Conservation (phyloP, 768 basidiomycete species). For the Mrakia hoshinonis region DNA sequence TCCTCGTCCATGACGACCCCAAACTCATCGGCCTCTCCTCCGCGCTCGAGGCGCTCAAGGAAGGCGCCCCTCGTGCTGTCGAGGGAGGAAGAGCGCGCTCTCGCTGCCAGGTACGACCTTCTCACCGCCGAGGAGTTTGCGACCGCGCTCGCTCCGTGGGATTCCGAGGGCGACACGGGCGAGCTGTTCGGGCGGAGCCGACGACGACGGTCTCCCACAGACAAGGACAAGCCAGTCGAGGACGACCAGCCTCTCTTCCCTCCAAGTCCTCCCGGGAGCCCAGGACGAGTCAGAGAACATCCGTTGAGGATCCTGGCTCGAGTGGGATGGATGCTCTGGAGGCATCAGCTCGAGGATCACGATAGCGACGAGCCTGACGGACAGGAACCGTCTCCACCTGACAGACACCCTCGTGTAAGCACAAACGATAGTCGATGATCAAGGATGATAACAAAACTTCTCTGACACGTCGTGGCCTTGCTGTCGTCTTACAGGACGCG, state of each 20-base stretch:
- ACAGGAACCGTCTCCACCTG: not conserved
- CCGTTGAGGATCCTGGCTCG: conserved; percentile 23
- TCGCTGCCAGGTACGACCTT: conserved; percentile 20
- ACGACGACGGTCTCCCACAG: not conserved
- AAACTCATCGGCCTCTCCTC: not conserved
- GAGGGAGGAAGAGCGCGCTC: conserved; percentile 7
- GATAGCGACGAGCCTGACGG: not conserved
- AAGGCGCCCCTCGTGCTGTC: conserved; percentile 7
- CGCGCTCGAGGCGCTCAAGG: not conserved
- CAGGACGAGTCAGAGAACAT: conserved; percentile 2
- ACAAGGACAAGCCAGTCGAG: not conserved
- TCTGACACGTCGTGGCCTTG: not conserved
- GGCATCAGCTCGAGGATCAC: not conserved
- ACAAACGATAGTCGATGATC: not conserved
- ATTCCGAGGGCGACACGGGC: not conserved
- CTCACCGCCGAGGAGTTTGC: conserved; percentile 15
- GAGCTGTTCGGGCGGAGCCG: not conserved
- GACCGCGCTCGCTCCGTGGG: conserved; percentile 11
- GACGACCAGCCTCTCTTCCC: conserved; percentile 17
- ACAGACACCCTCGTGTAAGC: not conserved
- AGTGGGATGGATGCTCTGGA: conserved; percentile 8
- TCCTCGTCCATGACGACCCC: not conserved
- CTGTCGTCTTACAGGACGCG: not conserved
- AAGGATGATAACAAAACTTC: not conserved
- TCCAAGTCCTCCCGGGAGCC: not conserved